Conservation (phyloP, 768 basidiomycete species). For the Leccinum arenicola region DNA sequence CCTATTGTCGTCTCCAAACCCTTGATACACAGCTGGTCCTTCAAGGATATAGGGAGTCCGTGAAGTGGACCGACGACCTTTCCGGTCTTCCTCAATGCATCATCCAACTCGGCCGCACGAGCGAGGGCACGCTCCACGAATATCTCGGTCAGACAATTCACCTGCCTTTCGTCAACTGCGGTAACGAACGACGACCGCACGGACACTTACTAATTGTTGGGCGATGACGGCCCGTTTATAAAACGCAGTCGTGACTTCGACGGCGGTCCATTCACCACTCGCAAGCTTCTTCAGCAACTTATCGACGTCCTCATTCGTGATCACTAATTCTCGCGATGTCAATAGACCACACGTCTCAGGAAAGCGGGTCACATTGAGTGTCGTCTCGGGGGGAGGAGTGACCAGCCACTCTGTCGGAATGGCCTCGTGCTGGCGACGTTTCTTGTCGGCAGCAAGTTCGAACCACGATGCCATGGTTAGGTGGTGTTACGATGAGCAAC, state of each 20-base stretch:
- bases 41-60: constrained; percentile 71
- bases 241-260: constrained; percentile 70
- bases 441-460: constrained; percentile 53
- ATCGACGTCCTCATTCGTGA: constrained; percentile 49
- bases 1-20: constrained; percentile 73
- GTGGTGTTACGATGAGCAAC: not conserved
- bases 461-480: constrained; percentile 40
- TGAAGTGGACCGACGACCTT: constrained; percentile 69
- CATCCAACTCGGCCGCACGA: constrained; percentile 66
- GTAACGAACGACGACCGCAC: not conserved
- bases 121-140: constrained; percentile 69
- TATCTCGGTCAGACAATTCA: constrained; percentile 83
- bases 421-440: constrained; percentile 44
- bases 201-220: constrained; percentile 63
- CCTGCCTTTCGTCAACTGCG: constrained; percentile 36
- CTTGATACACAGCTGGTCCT: constrained; percentile 69
- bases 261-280: constrained; percentile 53
- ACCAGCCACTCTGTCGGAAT: constrained; percentile 70
- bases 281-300: constrained; percentile 53
- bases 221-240: constrained; percentile 77
- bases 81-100: constrained; percentile 57
- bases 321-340: constrained; percentile 52
- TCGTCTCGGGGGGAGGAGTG: constrained; percentile 40
- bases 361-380: constrained; percentile 51
- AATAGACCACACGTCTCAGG: constrained; percentile 45